Base-by-base conservation (phyloP, 2,329 filamentous ascomycete species). In the Beauveria australis region DNA sequence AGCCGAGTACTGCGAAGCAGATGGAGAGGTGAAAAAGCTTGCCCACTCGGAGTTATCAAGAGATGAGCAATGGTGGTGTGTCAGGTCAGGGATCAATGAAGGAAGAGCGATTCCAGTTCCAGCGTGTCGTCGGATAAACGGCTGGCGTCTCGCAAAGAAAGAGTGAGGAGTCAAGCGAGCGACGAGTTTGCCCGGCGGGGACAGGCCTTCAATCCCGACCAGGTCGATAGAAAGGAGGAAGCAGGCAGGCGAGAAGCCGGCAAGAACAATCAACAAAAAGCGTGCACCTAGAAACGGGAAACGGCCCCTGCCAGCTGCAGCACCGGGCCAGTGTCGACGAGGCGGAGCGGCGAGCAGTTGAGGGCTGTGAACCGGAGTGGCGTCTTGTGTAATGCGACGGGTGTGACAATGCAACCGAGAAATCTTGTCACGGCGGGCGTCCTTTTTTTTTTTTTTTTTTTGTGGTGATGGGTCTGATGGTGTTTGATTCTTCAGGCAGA, bases 221-320 rank as follows among this genome's bases (percentile, higher is more conserved):
- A 37, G 33, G 33, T 37, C 33, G 12, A 37, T 37, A 37, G 33
- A 37, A 37, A 37, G 33, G 33, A 33, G 30, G 30, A 33, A 33
- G 30, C 12, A 33, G 30, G 30, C 4, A 12, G 30, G 30, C 19
- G 48, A 52, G 5, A 19, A 33, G 28, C 18, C 14, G 53, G 54
- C 54, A 62, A 49, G 60, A 48, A 22, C 55, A 49, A 53, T 41
- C 54, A 53, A 16, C 33, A 40, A n/a, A 22, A 33, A 40, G 40
- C 30, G 30, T 28, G 10, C 46, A 41, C 26, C 26, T 14, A 58
- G 19, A 19, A 47, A 37, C 37, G 18, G 33, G 47, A 30, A 47
- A 54, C 43, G 52, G 55, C 60, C 60, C 60, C 60, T 62, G 60
- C 60, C 60, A 59, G 55, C 60, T 62, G 60, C 60, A 59, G 55